These are phyloP conservation scores for Melocanna baccifera DNA, from an alignment of 176 grass and related monocot species.

Conservation along the genomic window DNA sequence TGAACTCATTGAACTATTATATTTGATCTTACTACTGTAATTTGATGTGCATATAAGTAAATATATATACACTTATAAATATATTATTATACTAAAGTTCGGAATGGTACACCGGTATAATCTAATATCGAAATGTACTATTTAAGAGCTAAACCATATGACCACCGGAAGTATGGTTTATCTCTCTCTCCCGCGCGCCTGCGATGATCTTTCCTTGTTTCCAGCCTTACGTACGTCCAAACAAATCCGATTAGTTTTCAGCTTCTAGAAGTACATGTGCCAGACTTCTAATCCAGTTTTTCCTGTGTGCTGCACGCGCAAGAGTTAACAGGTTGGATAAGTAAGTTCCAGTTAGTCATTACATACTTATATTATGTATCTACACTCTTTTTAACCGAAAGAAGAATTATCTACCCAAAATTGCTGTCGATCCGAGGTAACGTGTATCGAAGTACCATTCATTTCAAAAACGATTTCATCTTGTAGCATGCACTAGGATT, in stretches of 20 bases:
- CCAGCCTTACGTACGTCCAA: neutral
- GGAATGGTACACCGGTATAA: too few relatives aligned
- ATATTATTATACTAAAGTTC: too few relatives aligned
- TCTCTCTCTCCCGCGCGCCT: neutral
- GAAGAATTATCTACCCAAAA: neutral
- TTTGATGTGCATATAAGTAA: too few relatives aligned
- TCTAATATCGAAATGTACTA: too few relatives aligned
- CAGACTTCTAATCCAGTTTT: neutral
- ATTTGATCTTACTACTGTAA: too few relatives aligned
- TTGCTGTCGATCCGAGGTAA: neutral
- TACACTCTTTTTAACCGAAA: neutral
- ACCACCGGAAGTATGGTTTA: too few relatives aligned
- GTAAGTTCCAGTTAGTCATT: too few relatives aligned
- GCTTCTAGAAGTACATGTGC: slow-evolving; percentile 11
- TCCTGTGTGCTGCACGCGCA: neutral
- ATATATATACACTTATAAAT: too few relatives aligned
- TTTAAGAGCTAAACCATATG: too few relatives aligned
- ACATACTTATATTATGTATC: neutral
- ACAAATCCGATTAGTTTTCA: neutral
- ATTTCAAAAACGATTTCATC: neutral
- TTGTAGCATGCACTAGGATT: too few relatives aligned
- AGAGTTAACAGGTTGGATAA: neutral
- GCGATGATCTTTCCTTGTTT: neutral
- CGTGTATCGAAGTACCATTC: neutral
- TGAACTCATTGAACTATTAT: too few relatives aligned